These are phyloP conservation scores for Arabis hirsuta DNA, from an alignment of 345 rosid genomes.

Conservation along the genomic window DNA sequence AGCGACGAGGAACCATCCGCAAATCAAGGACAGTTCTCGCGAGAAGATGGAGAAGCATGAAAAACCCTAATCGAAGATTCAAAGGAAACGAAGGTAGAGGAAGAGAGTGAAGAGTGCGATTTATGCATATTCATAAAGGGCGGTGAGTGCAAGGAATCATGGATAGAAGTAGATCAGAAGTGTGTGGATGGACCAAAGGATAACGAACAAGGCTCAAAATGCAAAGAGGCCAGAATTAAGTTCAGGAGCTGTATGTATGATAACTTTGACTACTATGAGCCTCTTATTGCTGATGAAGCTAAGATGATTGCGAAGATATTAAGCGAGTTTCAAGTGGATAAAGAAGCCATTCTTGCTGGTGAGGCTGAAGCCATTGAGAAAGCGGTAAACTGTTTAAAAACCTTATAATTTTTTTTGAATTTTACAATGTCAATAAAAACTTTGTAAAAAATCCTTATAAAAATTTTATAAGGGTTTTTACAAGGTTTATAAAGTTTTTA, in stretches of 20 bases:
- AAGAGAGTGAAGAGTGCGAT: background rate
- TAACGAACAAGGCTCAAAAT: background rate
- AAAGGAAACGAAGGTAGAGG: background rate
- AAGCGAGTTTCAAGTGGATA: background rate
- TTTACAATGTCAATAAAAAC: too few species aligned
- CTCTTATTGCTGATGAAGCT: background rate
- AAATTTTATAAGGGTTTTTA: too few species aligned
- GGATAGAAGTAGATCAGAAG: background rate
- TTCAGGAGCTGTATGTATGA: constrained; percentile 19
- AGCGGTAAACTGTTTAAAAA: too few species aligned
- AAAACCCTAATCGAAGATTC: constrained; percentile 24
- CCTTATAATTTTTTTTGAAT: too few species aligned
- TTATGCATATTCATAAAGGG: background rate
- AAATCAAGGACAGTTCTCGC: background rate
- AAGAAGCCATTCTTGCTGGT: constrained; percentile 9
- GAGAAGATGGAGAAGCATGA: background rate
- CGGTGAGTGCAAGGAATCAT: constrained; percentile 17
- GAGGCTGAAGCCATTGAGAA: constrained; percentile 6
- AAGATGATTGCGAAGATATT: background rate
- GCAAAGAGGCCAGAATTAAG: background rate
- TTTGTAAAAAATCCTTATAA: too few species aligned
- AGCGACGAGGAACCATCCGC: background rate
- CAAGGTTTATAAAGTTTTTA: too few species aligned
- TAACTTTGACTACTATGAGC: constrained; percentile 14
- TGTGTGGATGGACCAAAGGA: background rate